Base-by-base conservation (phyloP, 1,284 basidiomycete genomes). In the Melanopsichium pennsylvanicum region DNA sequence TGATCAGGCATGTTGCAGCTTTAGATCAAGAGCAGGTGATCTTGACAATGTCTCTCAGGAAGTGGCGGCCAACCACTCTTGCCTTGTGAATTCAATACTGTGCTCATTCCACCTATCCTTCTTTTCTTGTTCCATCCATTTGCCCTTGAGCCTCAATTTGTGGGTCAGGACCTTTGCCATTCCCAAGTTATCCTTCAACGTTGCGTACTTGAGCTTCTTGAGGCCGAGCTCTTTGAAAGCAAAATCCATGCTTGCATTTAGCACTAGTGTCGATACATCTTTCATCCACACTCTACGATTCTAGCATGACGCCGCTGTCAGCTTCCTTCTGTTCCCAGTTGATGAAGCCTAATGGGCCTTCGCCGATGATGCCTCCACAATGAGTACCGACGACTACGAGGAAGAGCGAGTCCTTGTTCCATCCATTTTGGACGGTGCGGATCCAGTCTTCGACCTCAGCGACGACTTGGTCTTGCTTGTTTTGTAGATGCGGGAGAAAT, bases 331-430 rank as follows among this genome's bases (percentile, higher is more conserved):
- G 48, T 0, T 42, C 34, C 56, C 56, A 66, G 19, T 66, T 26
- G 27, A 66, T 56, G 16, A 34, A 60, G 0, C 62, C 62, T 9
- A 66, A 26, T 0, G 56, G 56, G 5, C 62, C 62, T 39, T 66
- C 56, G 9, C 50, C 62, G 22, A 66, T 56, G 4, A 60, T 56
- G 8, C 22, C 26, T 15, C 25, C 29, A 4, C 26, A 39, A 16
- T 26, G 11, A 12, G 45, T 35, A 16, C 55, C 50, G 5, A 46
- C 46, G 16, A 66, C 26, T 18, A 66, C 56, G 19, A 66, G 47
- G 38, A 66, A 66, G 15, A 66, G 42, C 4, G 46, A 46, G 15
- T 66, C 47, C n/a, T 51, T 59, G 39, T 66, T 66, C 33, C 49
- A 66, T 3, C 51, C 56, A 5, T 35, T 29, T 25, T 42, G 56